These are phyloP conservation scores for Globisporangium spiculum DNA, from an alignment of 352 stramenopile species.

Conservation along the genomic window DNA sequence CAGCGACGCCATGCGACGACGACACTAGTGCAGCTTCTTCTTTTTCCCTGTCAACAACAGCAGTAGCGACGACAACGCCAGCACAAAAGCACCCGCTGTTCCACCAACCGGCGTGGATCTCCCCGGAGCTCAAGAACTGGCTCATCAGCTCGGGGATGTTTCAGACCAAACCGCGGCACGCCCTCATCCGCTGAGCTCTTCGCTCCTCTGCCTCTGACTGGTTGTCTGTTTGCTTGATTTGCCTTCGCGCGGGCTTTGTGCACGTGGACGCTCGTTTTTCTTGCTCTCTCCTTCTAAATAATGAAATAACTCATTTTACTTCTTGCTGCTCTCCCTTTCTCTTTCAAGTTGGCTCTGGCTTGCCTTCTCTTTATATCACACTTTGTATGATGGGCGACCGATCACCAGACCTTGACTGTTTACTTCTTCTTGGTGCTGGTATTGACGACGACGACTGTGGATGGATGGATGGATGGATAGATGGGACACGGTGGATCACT, in stretches of 20 bases:
- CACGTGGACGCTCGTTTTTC: conserved; percentile 1
- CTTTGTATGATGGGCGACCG: background rate
- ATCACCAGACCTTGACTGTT: background rate
- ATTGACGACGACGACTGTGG: background rate
- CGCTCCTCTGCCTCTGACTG: background rate
- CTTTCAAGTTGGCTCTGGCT: background rate
- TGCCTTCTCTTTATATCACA: conserved; percentile 11
- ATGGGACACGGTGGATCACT: background rate
- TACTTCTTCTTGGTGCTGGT: background rate
- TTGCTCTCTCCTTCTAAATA: conserved; percentile 17
- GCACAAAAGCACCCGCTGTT: conserved; percentile 23
- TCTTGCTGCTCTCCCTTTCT: background rate
- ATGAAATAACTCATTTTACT: conserved; percentile 15
- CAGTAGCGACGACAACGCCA: background rate
- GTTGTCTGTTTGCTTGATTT: background rate
- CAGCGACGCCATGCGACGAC: background rate
- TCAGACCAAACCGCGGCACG: conserved; percentile 21
- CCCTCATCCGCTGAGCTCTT: background rate
- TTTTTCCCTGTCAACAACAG: background rate
- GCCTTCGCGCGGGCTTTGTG: background rate
- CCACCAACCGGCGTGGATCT: conserved; percentile 64
- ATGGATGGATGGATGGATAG: background rate
- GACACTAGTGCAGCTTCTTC: background rate
- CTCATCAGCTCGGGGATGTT: conserved; percentile 51
- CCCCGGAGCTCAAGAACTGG: conserved; percentile 47